Evolutionary conservation across 805 yeast species (phyloP).

Genomic region (Kurtzmaniella cleridarum): DNA sequence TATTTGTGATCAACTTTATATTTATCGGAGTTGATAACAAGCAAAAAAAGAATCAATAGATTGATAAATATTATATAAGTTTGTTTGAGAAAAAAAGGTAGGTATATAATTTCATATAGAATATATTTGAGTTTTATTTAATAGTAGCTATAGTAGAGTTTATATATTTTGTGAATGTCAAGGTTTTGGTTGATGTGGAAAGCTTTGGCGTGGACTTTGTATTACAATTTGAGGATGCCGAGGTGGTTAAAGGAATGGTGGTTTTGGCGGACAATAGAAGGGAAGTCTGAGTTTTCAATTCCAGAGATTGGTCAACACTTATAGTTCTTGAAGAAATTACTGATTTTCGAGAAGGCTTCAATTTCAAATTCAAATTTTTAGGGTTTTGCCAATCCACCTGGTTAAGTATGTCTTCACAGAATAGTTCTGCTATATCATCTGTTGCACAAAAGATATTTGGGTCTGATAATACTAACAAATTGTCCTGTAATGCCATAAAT

Average conservation of each 20-base stretch:
- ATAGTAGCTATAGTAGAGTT: too few relatives aligned
- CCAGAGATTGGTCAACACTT: too few relatives aligned
- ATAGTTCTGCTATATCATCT: constrained; percentile 15
- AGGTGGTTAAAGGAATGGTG: too few relatives aligned
- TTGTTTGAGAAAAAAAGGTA: not conserved
- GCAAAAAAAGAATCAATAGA: constrained; percentile 21
- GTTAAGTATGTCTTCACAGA: constrained; percentile 15
- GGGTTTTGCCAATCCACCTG: constrained; percentile 16
- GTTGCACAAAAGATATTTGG: constrained; percentile 17
- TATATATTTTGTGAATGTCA: too few relatives aligned
- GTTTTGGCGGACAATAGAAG: too few relatives aligned
- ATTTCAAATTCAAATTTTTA: too few relatives aligned
- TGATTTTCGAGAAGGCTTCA: too few relatives aligned
- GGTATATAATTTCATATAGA: not conserved
- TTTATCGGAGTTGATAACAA: constrained; percentile 29
- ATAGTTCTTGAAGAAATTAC: too few relatives aligned
- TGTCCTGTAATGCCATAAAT: constrained; percentile 6
- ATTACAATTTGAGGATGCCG: too few relatives aligned
- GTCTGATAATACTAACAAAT: constrained; percentile 7
- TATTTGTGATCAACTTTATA: constrained; percentile 65
- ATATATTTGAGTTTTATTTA: not conserved
- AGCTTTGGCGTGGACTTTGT: too few relatives aligned
- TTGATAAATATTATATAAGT: not conserved
- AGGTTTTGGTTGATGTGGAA: too few relatives aligned
- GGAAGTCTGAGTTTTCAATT: too few relatives aligned